Base-by-base conservation (phyloP, 306 rosid species). In the Prosopis cineraria region DNA sequence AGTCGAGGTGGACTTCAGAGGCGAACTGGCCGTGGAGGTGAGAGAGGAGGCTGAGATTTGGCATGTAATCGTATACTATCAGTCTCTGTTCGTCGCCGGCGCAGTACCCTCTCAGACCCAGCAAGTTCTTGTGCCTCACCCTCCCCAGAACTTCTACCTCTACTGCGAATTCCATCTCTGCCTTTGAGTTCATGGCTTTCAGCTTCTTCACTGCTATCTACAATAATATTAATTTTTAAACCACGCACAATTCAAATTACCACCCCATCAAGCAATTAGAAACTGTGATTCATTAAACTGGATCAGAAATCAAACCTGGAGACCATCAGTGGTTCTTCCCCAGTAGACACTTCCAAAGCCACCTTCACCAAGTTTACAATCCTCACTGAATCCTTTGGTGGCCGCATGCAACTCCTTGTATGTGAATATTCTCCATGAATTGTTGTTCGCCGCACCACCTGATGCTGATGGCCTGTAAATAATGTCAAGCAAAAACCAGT, bases 121-220 rank as follows among this genome's bases (percentile, higher is more conserved):
- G 84, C 84, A 92, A 58, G 58, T 94, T 94, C 62, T 84, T 89
- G 68, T 94, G 98, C 59, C 95, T 87, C 65, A 94, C 98, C 78
- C 98, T 84, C 45, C 93, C 98, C 16, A 92, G 95, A 47, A 94
- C 89, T 84, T 94, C 98, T 25, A 92, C 98, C 87, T 94, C 95
- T 13, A 94, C 97, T 7, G 98, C 98, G 70, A 94, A 94, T 75
- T 94, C 98, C 98, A 92, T 94, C 84, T 94, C 97, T 34, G 97
- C 92, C 86, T 92, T 94, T n/a, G 93, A 89, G n/a, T 87, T 94
- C 93, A 92, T 87, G 3, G 89, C 75, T 79, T 94, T 94, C 64
- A 94, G 74, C 5, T 97, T 80, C 81, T 94, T 94, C 81, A 94
- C 97, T 1, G 97, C 98, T n/a, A 94, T 91, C 98, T 94, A 83